Evolutionary conservation across 768 basidiomycete species (phyloP), one percentile per base, ranked within the genome.

Genomic region (Hericium rajendrae): DNA sequence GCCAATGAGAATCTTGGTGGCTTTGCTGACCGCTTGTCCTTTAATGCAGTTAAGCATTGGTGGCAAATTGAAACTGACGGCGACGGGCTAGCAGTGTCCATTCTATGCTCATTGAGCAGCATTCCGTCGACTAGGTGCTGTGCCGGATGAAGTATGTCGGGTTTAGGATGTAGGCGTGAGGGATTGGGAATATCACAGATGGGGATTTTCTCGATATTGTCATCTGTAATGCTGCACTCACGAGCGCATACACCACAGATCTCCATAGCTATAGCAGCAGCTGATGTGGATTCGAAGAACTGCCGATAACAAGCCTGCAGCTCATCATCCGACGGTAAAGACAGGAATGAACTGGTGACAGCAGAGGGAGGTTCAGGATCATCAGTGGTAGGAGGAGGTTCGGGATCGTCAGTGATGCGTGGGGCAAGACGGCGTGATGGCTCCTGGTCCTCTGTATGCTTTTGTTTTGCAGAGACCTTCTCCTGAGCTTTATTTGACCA

Each of bases 1-100:
- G 72, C 68, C 2, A 71, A 59, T 0, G 69, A 41, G 32, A 16
- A 49, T 18, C 20, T 49, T 12, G 48, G 48, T 5, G 48, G 48
- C n/a, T 49, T 2, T 26, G 11, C 5, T 5, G 28, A 28, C 28
- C 28, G 3, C 28, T 3, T 6, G 28, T 28, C 6, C 28, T 28
- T 6, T 28, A 28, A 3, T 28, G 28, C n/a, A n/a, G n/a, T n/a
- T n/a, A 28, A 28, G 28, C 28, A 28, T 28, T 28, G 28, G 28
- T 6, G 28, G 6, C 28, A 28, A 28, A 28, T 28, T 3, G 6
- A 28, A 28, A 28, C 28, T 28, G 28, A 28, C 28, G 28, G 28
- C 6, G 28, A 3, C 6, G 28, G 6, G 28, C 28, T 28, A 28
- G 28, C 6, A 3, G 3, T 28, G 6, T 28, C 28, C 3, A 28